Percentiles rank a stretch among this genome's conserved stretches.
These are phyloP conservation scores for Solanum gracilifrons DNA, from an alignment of 257 asterid species.

Conservation along the genomic window DNA sequence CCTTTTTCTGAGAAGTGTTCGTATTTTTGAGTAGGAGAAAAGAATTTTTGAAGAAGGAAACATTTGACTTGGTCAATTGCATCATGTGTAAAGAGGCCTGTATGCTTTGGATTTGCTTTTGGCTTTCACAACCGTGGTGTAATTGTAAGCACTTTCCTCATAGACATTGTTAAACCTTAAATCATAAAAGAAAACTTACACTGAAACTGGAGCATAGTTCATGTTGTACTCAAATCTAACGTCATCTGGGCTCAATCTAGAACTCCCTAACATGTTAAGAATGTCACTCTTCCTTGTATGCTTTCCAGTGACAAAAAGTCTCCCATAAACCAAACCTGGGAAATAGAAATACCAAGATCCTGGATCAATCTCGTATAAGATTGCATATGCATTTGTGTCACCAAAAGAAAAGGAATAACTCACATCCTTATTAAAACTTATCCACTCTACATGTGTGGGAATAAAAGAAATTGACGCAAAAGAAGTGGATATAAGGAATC, in stretches of 20 bases:
- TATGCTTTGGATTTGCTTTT: not conserved
- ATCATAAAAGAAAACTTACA: not conserved
- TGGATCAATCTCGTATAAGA: not conserved
- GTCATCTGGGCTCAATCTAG: slow-evolving; percentile 2
- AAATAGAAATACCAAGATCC: not conserved
- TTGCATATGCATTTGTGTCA: not conserved
- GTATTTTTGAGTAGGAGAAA: not conserved
- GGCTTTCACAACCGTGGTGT: not conserved
- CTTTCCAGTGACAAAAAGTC: not conserved
- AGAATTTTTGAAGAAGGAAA: not conserved
- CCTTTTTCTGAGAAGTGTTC: not conserved
- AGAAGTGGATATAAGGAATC: not conserved
- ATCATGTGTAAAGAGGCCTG: not conserved
- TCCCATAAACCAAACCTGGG: slow-evolving; percentile 7
- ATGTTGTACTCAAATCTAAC: slow-evolving; percentile 4
- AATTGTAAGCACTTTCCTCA: not conserved
- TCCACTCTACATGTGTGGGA: not conserved
- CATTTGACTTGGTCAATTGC: not conserved
- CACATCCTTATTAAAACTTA: not conserved
- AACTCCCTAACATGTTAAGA: slow-evolving; percentile 1
- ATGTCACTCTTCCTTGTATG: slow-evolving; percentile 7
- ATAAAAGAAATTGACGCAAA: not conserved
- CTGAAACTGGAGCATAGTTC: not conserved
- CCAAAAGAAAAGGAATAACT: not conserved
- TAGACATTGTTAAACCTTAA: not conserved